Evolutionary conservation across 2,329 filamentous ascomycete species (phyloP), one percentile per base, ranked within the genome.

Genomic region (Teratosphaeria viscida): DNA sequence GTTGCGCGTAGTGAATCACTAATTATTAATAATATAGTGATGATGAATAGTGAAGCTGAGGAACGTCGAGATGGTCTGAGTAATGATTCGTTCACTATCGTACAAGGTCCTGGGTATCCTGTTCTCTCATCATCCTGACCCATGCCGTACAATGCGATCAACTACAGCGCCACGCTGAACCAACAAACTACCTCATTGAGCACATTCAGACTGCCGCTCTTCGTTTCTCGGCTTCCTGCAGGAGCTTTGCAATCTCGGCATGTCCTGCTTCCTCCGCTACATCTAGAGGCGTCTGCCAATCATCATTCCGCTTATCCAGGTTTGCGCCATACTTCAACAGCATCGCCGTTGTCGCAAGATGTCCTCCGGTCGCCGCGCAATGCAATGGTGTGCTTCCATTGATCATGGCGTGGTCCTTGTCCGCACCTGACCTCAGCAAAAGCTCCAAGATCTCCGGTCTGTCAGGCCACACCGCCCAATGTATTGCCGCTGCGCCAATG

Each of bases 341-440:
- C 16, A 60, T 57, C 43, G 66, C 62, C 39, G 63, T 67, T 58
- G 68, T 67, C 47, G 61, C 64, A 34, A 59, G 57, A 11, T 64
- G 63, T 23, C 63, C 66, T 5, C 61, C 61, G 34, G 66, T 60
- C 19, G 69, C 66, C 6, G 70, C 70, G 52, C 67, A 72, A 55
- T 71, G 67, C 35, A 72, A 55, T 7, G 67, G 61, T 11, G 69
- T 68, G 54, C 66, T 68, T 2, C 68, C 70, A 39, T 71, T 67
- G 4, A 61, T 61, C 63, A 69, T 66, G 2, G 52, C 52, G 16
- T 67, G 64, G 56, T 70, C 63, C 12, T 64, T 64, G 23, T 69
- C 64, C 14, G 69, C 70, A 29, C 67, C 67, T 3, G 67, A 67
- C 54, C 57, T 57, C 8, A 72, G 57, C 12, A 71, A 60, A 10